Evolutionary conservation across 305 asterid species (phyloP).

Genomic region (Lippia alba): DNA sequence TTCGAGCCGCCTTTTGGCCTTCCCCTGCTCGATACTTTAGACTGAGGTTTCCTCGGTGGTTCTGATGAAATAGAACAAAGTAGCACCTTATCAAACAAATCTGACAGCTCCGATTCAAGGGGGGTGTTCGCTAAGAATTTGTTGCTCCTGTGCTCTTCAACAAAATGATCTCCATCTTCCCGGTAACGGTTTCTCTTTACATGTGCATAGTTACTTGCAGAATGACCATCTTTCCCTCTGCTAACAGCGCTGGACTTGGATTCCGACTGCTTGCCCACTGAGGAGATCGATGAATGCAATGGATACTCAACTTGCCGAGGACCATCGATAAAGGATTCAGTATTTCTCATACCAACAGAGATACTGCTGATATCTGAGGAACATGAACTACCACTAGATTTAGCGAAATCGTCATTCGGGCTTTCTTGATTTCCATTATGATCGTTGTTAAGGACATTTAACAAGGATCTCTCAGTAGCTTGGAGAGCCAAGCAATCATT

Average conservation of each 20-base stretch:
- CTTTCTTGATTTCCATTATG: conserved; percentile 1
- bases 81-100: conserved; percentile 61
- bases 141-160: conserved; percentile 41
- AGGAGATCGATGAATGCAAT: neutral
- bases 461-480: conserved; percentile 74
- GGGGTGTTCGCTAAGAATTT: conserved; percentile 51
- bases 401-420: conserved; percentile 23
- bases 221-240: too few species aligned
- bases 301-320: conserved; percentile 22
- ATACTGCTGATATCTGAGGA: neutral
- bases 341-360: too few species aligned
- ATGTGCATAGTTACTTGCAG: too few species aligned
- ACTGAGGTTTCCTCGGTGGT: too few species aligned
- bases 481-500: conserved; percentile 69
- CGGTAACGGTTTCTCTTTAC: conserved; percentile 46
- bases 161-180: conserved; percentile 33
- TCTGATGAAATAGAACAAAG: too few species aligned
- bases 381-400: conserved; percentile 21
- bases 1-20: conserved; percentile 40
- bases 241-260: neutral
- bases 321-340: neutral
- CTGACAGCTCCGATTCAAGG: conserved; percentile 45
- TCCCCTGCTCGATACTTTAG: conserved; percentile 45
- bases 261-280: neutral
- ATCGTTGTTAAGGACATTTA: conserved; percentile 52